Base-by-base conservation (phyloP, 2,329 filamentous ascomycete genomes). In the Trichoderma cornu-damae region DNA sequence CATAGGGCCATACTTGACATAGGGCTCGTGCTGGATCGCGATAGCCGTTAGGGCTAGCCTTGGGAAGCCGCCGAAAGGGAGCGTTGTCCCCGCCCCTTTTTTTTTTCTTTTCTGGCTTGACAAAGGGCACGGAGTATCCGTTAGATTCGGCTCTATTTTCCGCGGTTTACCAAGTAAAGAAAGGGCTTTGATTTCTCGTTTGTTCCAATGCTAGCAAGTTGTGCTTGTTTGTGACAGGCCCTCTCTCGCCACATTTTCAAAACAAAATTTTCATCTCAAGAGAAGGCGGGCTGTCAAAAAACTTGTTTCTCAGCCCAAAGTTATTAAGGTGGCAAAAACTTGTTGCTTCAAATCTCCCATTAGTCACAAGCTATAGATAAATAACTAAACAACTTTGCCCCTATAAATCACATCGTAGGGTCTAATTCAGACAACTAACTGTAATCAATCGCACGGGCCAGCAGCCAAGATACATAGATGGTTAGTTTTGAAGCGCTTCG, bases 1-100 rank as follows among this genome's bases (percentile, higher is more conserved):
- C n/a, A n/a, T n/a, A n/a, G 42, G n/a, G 32, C 34, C 52, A 47
- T 55, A 46, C 42, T 38, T 20, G 42, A 55, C n/a, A n/a, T 55
- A 30, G 42, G 42, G 20, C 52, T 55, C 42, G 32, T 30, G 14
- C 32, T 42, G 40, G 20, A 54, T 54, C 42, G 52, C 52, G 42
- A 47, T 30, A 55, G 42, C 42, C 42, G 42, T n/a, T 38, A 32
- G 24, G 51, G 16, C 42, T 55, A 55, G 42, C 50, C 50, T 6
- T 22, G 38, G 18, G 16, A 28, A 55, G 42, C 24, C 40, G 30
- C 50, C 40, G 50, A 54, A 38, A 47, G 52, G 32, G 44, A 16
- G 28, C 28, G 8, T n/a, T 14, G 30, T 14, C 24, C 44, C 44
- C n/a, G n/a, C n/a, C n/a, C n/a, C n/a, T n/a, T n/a, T n/a, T n/a